Evolutionary conservation across 495 filamentous ascomycete species (phyloP), one percentile per base, ranked within the genome.

Genomic region (Hypoxylon fuscum): DNA sequence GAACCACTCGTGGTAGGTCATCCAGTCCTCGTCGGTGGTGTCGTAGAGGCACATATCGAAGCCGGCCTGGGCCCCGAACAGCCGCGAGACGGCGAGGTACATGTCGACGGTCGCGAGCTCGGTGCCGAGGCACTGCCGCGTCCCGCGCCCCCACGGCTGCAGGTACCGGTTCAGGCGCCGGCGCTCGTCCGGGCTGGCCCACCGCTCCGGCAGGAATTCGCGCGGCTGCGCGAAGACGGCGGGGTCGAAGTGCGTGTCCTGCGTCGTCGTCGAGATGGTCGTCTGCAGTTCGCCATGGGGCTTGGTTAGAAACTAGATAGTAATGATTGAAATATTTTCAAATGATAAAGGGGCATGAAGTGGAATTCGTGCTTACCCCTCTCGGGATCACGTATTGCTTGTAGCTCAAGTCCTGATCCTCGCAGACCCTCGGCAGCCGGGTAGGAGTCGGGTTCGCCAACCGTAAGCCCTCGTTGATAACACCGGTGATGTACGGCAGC

Each of bases 51-150:
- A 18, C 55, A 72, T 41, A 0, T 58, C 45, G 40, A 64, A 59
- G 0, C 55, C 62, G 0, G 55, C 29, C 7, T 22, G 5, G 0
- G 52, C 52, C 4, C 59, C 61, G 23, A 67, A 72, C 3, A 69
- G 40, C 17, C 66, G 59, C n/a, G 55, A 43, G 1, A 85, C 25
- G 1, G 68, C 68, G 5, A 79, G 71, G 49, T 79, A 77, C 48
- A 79, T 62, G 56, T 85, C 80, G 8, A 75, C 74, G 31, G 76
- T 77, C 0, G 77, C 82, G 21, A 86, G 68, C 38, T 77, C 78
- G 55, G 73, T 76, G 14, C 81, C 83, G 5, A 79, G 32, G 55
- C 83, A 85, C 5, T 61, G 61, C 23, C 80, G 55, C 6, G 49
- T 70, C 0, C 83, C 83, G 18, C 80, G 80, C 0, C 71, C 69